phyloP scores from a whole-genome alignment of 805 yeast species.

The Candida vartiovaarae region DNA sequence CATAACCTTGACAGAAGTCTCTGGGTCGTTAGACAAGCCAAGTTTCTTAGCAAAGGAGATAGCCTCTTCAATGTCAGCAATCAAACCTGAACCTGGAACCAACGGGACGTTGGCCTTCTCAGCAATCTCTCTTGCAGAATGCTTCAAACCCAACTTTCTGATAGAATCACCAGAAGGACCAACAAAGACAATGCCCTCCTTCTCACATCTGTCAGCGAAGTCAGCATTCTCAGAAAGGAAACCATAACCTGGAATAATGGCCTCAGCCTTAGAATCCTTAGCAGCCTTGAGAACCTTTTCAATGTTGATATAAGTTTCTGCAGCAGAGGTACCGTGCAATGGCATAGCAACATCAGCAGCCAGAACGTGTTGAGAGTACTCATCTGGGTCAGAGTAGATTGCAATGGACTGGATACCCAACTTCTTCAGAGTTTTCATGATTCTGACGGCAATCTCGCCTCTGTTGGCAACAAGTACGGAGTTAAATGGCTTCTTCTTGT shows the following conservation, averaged over 20 bases:
- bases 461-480: slow-evolving; percentile 93
- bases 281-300: slow-evolving; percentile 87
- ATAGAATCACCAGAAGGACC: slow-evolving; percentile 97
- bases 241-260: slow-evolving; percentile 98
- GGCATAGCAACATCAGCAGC: slow-evolving; percentile 79
- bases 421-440: slow-evolving; percentile 80
- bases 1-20: slow-evolving; percentile 76
- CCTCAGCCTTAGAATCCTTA: slow-evolving; percentile 76
- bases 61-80: slow-evolving; percentile 69
- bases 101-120: slow-evolving; percentile 87
- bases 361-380: slow-evolving; percentile 79
- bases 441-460: slow-evolving; percentile 96
- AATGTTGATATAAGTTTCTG: slow-evolving; percentile 81
- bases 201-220: slow-evolving; percentile 80
- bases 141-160: slow-evolving; percentile 85
- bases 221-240: slow-evolving; percentile 95
- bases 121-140: slow-evolving; percentile 94
- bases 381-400: slow-evolving; percentile 85
- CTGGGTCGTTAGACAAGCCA: slow-evolving; percentile 31
- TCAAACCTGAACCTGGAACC: slow-evolving; percentile 94
- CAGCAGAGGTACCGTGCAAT: slow-evolving; percentile 75
- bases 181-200: slow-evolving; percentile 82
- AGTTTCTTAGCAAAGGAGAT: slow-evolving; percentile 62
- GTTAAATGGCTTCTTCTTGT: slow-evolving; percentile 54
- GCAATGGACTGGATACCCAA: slow-evolving; percentile 76